These are phyloP conservation scores for Phytophthora pini DNA, from an alignment of 352 stramenopile genomes.

Conservation along the genomic window DNA sequence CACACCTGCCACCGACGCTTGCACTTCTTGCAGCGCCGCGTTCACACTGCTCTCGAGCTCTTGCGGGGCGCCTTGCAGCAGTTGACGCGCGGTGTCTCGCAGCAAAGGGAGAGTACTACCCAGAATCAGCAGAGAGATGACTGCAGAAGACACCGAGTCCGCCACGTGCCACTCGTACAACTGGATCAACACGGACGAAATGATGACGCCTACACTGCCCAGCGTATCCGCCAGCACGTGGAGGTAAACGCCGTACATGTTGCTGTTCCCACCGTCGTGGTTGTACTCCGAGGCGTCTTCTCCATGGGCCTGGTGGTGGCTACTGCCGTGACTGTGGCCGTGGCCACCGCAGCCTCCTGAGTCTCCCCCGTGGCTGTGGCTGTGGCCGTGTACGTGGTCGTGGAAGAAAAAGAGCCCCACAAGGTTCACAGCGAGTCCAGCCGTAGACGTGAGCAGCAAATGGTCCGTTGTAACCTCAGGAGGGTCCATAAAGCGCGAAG, in stretches of 20 bases:
- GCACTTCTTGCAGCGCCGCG: slow-evolving; percentile 55
- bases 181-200: slow-evolving; percentile 88
- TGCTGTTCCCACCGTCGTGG: slow-evolving; percentile 66
- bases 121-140: slow-evolving; percentile 88
- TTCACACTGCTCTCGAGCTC: slow-evolving; percentile 58
- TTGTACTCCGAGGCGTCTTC: slow-evolving; percentile 43
- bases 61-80: slow-evolving; percentile 73
- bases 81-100: slow-evolving; percentile 72
- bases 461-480: slow-evolving; percentile 85
- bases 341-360: slow-evolving; percentile 50
- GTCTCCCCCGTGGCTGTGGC: slow-evolving; percentile 57
- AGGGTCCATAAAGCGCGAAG: slow-evolving; percentile 74
- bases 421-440: slow-evolving; percentile 86
- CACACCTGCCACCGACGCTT: slow-evolving; percentile 49
- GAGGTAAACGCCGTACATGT: slow-evolving; percentile 93
- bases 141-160: slow-evolving; percentile 81
- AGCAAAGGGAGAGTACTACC: slow-evolving; percentile 83
- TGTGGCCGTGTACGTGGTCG: slow-evolving; percentile 83
- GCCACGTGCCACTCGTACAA: slow-evolving; percentile 86
- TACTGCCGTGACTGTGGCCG: slow-evolving; percentile 66
- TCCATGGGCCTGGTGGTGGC: slow-evolving; percentile 59
- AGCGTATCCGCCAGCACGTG: slow-evolving; percentile 91
- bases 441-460: slow-evolving; percentile 84
- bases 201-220: slow-evolving; percentile 89
- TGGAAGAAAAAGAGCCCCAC: slow-evolving; percentile 92